Evolutionary conservation across 192 early-diverging fungal species (phyloP).

Genomic region (Spizellomyces punctatus): DNA sequence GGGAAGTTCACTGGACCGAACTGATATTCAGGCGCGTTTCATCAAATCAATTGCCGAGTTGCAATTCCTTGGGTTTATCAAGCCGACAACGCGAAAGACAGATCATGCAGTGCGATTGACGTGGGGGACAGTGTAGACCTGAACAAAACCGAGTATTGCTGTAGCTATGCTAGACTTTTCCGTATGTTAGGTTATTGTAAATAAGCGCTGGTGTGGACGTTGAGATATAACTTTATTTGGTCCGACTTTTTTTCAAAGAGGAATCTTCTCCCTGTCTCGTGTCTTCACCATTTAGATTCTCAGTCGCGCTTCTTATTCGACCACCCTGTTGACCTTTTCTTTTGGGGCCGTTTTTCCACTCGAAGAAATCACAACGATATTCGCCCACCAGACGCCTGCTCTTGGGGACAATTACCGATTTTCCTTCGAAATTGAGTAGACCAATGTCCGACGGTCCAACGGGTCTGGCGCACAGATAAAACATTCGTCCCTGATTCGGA

Average conservation of each 20-base stretch:
- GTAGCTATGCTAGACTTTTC: no score
- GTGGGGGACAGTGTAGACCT: conserved; percentile 39
- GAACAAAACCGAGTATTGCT: neutral
- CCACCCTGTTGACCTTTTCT: neutral
- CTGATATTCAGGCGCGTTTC: conserved; percentile 73
- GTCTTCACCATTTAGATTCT: neutral
- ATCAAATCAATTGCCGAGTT: conserved; percentile 82
- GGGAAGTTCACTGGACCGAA: neutral
- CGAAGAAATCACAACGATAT: conserved; percentile 49
- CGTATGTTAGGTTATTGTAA: no score
- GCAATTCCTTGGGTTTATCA: conserved; percentile 88
- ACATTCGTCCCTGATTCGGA: conserved; percentile 67
- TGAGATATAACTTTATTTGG: no score
- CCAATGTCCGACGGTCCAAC: conserved; percentile 33
- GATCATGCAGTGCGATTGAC: conserved; percentile 90
- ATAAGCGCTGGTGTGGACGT: no score
- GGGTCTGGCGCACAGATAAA: conserved; percentile 68
- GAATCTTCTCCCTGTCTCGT: neutral
- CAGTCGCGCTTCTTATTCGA: neutral
- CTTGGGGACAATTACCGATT: conserved; percentile 6
- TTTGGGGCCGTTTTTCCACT: conserved; percentile 41
- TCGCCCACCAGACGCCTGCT: conserved; percentile 32
- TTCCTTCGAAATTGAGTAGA: neutral
- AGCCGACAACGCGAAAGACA: conserved; percentile 84
- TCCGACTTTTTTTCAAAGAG: no score